phyloP scores from a whole-genome alignment of 371 early-diverging fungal genomes.

The Fennellomyces sp. region DNA sequence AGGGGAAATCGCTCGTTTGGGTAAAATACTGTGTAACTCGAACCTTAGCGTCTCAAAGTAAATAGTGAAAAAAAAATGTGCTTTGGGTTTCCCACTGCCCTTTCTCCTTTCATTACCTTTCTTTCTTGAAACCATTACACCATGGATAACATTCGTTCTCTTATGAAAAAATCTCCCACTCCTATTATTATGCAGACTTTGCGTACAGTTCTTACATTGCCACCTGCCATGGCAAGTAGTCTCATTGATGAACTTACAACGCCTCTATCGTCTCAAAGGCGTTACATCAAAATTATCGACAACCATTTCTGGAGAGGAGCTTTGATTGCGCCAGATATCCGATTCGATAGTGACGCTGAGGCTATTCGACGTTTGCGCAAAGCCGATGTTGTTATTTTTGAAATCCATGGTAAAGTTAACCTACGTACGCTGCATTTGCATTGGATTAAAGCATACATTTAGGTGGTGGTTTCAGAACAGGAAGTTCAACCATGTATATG shows the following conservation, averaged over 20 bases:
- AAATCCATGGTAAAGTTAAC: conserved; percentile 30
- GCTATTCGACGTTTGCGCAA: conserved; percentile 21
- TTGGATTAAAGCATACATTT: no score
- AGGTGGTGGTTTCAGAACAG: conserved; percentile 48
- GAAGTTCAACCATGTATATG: conserved; percentile 46
- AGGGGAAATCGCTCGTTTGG: background rate
- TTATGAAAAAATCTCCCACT: conserved; percentile 22
- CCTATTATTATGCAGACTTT: conserved; percentile 16
- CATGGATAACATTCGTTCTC: conserved; percentile 25
- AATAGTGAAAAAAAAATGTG: no score
- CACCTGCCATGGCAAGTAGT: conserved; percentile 16
- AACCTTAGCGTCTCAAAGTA: no score
- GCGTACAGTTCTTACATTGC: conserved; percentile 17
- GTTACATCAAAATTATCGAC: conserved; percentile 25
- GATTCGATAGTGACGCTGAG: conserved; percentile 16
- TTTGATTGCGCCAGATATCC: conserved; percentile 24
- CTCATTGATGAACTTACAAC: conserved; percentile 26
- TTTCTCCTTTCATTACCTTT: background rate
- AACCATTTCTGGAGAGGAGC: conserved; percentile 25
- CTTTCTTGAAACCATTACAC: conserved; percentile 7
- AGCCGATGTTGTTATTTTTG: conserved; percentile 44
- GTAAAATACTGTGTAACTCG: conserved; percentile 1
- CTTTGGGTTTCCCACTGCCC: background rate
- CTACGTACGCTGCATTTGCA: background rate
- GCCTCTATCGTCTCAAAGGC: conserved; percentile 15